Evolutionary conservation across 768 basidiomycete genomes (phyloP).

Genomic region (Amanita pseudoporphyria): DNA sequence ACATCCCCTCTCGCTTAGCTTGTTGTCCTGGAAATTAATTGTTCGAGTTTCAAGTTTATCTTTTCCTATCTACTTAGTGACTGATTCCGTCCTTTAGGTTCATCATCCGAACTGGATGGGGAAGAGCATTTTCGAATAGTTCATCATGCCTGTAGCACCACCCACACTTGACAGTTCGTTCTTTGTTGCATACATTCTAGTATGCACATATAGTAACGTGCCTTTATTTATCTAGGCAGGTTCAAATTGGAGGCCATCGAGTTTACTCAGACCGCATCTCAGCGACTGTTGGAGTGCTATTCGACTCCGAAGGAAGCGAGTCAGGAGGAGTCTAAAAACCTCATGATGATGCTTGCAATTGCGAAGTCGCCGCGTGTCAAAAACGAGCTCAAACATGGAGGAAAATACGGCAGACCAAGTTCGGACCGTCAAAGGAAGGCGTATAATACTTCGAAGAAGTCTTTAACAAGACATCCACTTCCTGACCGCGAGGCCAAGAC

Average conservation of each 20-base stretch:
- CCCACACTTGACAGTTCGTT: conserved; percentile 15
- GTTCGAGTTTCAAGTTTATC: neutral
- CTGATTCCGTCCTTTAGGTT: conserved; percentile 13
- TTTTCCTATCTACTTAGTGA: neutral
- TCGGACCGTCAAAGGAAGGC: neutral
- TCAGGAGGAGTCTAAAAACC: neutral
- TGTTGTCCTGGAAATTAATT: conserved; percentile 1
- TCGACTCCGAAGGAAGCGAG: neutral
- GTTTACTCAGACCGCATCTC: neutral
- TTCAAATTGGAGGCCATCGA: neutral
- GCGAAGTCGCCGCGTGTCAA: neutral
- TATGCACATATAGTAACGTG: neutral
- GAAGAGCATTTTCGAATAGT: conserved; percentile 22
- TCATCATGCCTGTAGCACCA: conserved; percentile 26
- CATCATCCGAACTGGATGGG: conserved; percentile 28
- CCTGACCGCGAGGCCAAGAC: neutral
- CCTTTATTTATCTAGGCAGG: neutral
- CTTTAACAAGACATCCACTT: neutral
- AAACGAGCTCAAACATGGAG: neutral
- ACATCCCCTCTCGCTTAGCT: conserved; percentile 3
- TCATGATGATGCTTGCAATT: neutral
- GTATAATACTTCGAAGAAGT: neutral
- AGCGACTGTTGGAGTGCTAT: neutral
- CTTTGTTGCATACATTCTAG: neutral
- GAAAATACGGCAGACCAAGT: neutral